Conservation (phyloP, 164 flowering plant species). For the Platanus orientalis region DNA sequence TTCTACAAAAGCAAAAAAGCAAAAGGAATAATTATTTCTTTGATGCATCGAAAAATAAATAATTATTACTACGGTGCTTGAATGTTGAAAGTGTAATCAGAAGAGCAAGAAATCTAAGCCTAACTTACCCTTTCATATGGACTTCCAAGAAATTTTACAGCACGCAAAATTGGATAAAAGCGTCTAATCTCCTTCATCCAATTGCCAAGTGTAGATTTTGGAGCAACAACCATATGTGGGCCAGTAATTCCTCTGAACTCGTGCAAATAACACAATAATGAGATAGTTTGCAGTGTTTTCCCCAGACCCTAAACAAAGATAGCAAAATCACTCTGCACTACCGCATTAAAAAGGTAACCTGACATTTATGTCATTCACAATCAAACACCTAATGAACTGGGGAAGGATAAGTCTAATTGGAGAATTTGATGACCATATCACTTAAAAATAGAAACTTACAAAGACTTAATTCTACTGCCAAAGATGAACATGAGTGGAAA, state of each 20-base stretch:
- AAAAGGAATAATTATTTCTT: too few relatives aligned
- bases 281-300: slow-evolving; percentile 94
- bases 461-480: too few relatives aligned
- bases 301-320: slow-evolving; percentile 99
- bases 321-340: too few relatives aligned
- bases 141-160: slow-evolving; percentile 95
- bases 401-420: too few relatives aligned
- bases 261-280: slow-evolving; percentile 86
- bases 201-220: slow-evolving; percentile 98
- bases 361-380: too few relatives aligned
- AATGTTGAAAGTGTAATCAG: too few relatives aligned
- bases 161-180: slow-evolving; percentile 85
- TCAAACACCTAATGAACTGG: too few relatives aligned
- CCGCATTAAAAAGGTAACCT: too few relatives aligned
- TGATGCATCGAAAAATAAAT: background rate
- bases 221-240: slow-evolving; percentile 99
- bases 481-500: too few relatives aligned
- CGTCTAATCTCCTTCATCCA: slow-evolving; percentile 99
- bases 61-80: background rate
- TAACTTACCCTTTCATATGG: slow-evolving; percentile 89
- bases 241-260: slow-evolving; percentile 97
- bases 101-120: background rate
- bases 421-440: too few relatives aligned
- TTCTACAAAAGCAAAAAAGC: slow-evolving; percentile 48
- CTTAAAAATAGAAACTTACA: too few relatives aligned